Percentiles rank a stretch among this genome's conserved stretches.
Evolutionary conservation across 768 basidiomycete species (phyloP).

Genomic region (Sporobolomyces pararoseus): DNA sequence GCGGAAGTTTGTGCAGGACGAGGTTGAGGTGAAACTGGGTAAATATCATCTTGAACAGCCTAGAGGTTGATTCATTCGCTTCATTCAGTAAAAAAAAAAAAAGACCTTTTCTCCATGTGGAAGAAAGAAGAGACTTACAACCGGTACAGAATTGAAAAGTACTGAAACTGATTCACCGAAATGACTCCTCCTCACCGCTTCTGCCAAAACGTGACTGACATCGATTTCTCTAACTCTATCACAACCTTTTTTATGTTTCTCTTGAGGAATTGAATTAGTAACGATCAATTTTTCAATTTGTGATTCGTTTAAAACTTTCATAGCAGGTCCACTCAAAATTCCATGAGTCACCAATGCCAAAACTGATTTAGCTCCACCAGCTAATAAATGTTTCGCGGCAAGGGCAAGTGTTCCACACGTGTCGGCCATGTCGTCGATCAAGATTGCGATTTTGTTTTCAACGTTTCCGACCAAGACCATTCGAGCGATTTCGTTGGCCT

Average conservation of each 20-base stretch:
- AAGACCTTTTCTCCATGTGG: no score
- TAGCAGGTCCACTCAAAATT: constrained; percentile 78
- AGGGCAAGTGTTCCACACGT: constrained; percentile 91
- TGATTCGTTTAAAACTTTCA: constrained; percentile 67
- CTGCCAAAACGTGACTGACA: constrained; percentile 88
- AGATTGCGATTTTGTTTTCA: constrained; percentile 82
- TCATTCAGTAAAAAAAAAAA: neutral
- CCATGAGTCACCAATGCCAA: constrained; percentile 96
- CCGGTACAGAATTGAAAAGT: constrained; percentile 38
- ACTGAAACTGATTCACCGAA: constrained; percentile 41
- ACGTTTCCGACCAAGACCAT: constrained; percentile 96
- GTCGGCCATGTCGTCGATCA: constrained; percentile 98
- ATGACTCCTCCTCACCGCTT: constrained; percentile 50
- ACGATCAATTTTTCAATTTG: constrained; percentile 90
- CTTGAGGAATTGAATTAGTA: constrained; percentile 94
- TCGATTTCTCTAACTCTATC: constrained; percentile 87
- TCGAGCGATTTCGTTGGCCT: constrained; percentile 87
- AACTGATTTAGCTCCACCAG: constrained; percentile 79
- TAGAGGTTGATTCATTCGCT: neutral
- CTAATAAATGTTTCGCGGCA: constrained; percentile 79
- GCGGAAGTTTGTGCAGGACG: neutral
- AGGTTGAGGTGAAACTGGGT: constrained; percentile 20
- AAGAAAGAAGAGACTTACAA: constrained; percentile 1
- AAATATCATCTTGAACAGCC: constrained; percentile 4
- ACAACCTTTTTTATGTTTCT: constrained; percentile 66